Evolutionary conservation across 2,329 filamentous ascomycete genomes (phyloP), one percentile per base, ranked within the genome.

Genomic region (Trichophyton equinum): DNA sequence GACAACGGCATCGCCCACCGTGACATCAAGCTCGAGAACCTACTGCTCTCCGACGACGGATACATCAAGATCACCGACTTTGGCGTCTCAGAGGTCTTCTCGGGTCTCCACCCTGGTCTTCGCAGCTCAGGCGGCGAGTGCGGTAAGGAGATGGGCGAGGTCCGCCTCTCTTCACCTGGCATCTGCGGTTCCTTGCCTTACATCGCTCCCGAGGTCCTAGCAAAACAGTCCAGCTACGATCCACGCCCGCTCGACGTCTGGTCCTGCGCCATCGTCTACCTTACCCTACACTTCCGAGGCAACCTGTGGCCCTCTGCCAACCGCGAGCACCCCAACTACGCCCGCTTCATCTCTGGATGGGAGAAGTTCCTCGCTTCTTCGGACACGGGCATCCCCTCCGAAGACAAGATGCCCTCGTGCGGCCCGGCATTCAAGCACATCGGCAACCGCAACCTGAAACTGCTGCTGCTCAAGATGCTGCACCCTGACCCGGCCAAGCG

Each of bases 21-120:
- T 57, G 91, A 96, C 67, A 88, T 95, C 76, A 95, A 96, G 74
- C 81, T 91, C 9, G 91, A 95, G 72, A 95, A 96, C 67, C 77
- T 95, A 25, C 80, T 95, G 36, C 81, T 96, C 62, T 87, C 85
- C 55, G 85, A 84, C 67, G 84, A 90, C 62, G 89, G 89, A 69
- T 86, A 89, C 71, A 79, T 95, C 61, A 95, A 95, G 75, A 91
- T 96, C 62, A 91, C 89, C 57, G 91, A 96, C 72, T 95, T 96
- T 75, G 91, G 91, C 59, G 88, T 92, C 13, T 91, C 89, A 0
- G 89, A 94, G 70, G 87, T 95, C 18, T 95, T 95, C 70, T 83
- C 81, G 60, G 90, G 89, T 44, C 85, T 85, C 58, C 89, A 95
- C 72, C 90, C 89, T 0, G 90, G 89, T 33, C 75, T 91, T 46